Percentiles rank a stretch among this genome's conserved stretches.
Conservation (phyloP, 805 yeast genomes). For the Komagataella kurtzmanii region DNA sequence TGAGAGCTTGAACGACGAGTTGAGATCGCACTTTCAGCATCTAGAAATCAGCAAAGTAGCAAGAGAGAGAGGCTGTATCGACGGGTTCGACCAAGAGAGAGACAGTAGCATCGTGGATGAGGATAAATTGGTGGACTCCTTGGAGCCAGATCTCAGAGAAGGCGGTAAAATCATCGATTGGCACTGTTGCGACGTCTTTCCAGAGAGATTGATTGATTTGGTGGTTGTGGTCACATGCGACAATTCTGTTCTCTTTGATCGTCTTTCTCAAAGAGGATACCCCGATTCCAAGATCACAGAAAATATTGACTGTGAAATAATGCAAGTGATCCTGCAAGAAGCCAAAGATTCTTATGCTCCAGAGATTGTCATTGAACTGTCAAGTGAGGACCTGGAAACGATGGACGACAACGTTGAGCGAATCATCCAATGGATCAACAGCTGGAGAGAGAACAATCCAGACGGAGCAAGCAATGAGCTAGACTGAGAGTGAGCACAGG, state of each 20-base stretch:
- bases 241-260: slow-evolving; percentile 56
- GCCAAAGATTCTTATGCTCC: slow-evolving; percentile 74
- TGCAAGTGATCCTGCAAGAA: slow-evolving; percentile 82
- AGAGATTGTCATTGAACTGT: slow-evolving; percentile 71
- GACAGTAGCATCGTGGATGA: slow-evolving; percentile 88
- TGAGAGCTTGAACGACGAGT: slow-evolving; percentile 31
- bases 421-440: slow-evolving; percentile 56
- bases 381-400: slow-evolving; percentile 59
- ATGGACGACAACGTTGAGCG: slow-evolving; percentile 77
- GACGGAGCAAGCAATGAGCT: slow-evolving; percentile 44
- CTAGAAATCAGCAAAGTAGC: slow-evolving; percentile 75
- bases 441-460: slow-evolving; percentile 61
- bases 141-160: slow-evolving; percentile 63
- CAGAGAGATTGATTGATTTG: slow-evolving; percentile 82
- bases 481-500: slow-evolving; percentile 3
- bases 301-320: slow-evolving; percentile 91
- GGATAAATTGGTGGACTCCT: slow-evolving; percentile 68
- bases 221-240: slow-evolving; percentile 82
- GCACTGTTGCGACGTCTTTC: slow-evolving; percentile 95
- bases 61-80: slow-evolving; percentile 59
- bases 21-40: slow-evolving; percentile 26
- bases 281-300: slow-evolving; percentile 75
- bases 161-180: slow-evolving; percentile 94
- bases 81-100: slow-evolving; percentile 76
- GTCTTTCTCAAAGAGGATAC: slow-evolving; percentile 68